Percentiles rank a stretch among this genome's conserved stretches.
phyloP scores from a whole-genome alignment of 208 protist genomes.

The Wallacemonas sp. region DNA sequence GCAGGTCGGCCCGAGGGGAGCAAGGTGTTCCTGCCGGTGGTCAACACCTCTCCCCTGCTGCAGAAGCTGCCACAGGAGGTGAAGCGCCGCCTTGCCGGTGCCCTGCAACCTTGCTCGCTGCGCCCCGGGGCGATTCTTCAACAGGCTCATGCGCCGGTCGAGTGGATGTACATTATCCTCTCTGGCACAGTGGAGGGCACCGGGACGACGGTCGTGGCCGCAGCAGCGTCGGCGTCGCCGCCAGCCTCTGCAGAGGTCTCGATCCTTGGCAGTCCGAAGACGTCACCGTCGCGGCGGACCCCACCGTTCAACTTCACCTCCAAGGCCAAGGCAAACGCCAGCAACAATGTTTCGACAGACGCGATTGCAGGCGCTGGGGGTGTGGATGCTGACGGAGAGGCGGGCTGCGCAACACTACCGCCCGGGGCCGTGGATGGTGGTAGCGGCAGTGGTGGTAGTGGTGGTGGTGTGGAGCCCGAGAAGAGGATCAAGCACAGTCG shows the following conservation, averaged over 20 bases:
- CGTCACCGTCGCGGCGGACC: too few relatives aligned
- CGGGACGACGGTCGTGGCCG: neutral
- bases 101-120: slow-evolving; percentile 57
- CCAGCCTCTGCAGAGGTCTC: neutral
- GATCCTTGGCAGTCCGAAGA: too few relatives aligned
- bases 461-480: too few relatives aligned
- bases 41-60: slow-evolving; percentile 51
- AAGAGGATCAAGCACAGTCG: too few relatives aligned
- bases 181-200: slow-evolving; percentile 53
- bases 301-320: too few relatives aligned
- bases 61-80: slow-evolving; percentile 32
- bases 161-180: slow-evolving; percentile 85
- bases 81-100: slow-evolving; percentile 56
- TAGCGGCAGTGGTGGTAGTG: too few relatives aligned
- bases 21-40: slow-evolving; percentile 57
- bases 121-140: slow-evolving; percentile 39
- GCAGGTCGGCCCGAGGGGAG: slow-evolving; percentile 45
- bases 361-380: too few relatives aligned
- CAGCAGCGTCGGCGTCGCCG: neutral
- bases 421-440: too few relatives aligned
- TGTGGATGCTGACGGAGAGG: too few relatives aligned
- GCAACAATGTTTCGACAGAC: too few relatives aligned
- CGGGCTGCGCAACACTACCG: too few relatives aligned
- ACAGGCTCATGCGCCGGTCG: slow-evolving; percentile 42
- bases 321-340: too few relatives aligned